Percentiles rank a stretch among this genome's conserved stretches.
These are phyloP conservation scores for Closterium sp. DNA, from an alignment of 139 green algal genomes.

Conservation along the genomic window DNA sequence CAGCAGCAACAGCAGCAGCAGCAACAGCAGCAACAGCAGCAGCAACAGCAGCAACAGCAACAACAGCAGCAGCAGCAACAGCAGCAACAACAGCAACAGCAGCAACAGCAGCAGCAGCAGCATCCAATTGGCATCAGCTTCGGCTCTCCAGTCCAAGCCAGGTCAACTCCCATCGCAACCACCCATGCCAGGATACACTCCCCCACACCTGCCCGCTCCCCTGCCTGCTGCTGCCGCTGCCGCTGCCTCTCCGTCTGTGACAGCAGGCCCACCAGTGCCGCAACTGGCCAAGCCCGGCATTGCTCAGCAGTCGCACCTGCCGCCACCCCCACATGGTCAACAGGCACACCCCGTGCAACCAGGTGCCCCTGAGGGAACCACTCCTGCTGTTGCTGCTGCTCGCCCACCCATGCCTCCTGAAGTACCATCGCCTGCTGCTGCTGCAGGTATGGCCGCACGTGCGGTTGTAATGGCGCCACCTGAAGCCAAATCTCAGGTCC, in stretches of 20 bases:
- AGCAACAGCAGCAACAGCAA: conserved; percentile 13
- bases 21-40: conserved; percentile 21
- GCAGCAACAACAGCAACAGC: conserved; percentile 15
- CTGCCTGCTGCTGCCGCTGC: neutral
- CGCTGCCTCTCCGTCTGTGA: neutral
- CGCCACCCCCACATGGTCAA: too few relatives aligned
- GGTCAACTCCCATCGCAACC: neutral
- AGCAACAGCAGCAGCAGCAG: conserved; percentile 10
- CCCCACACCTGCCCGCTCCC: neutral
- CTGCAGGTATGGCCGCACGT: neutral
- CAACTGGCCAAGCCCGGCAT: neutral
- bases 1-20: conserved; percentile 1
- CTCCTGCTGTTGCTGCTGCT: neutral
- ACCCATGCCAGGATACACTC: neutral
- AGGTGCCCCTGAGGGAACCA: neutral
- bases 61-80: conserved; percentile 9
- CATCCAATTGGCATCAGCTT: neutral
- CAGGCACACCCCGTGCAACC: neutral
- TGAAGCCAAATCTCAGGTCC: neutral
- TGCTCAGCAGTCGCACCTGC: neutral
- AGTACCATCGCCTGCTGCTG: neutral
- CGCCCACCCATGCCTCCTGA: neutral
- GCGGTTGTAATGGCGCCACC: neutral
- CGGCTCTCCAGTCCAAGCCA: neutral
- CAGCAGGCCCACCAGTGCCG: neutral